These are phyloP conservation scores for Epichloe coenophiala DNA, from an alignment of 2,329 filamentous ascomycete genomes.

Conservation along the genomic window DNA sequence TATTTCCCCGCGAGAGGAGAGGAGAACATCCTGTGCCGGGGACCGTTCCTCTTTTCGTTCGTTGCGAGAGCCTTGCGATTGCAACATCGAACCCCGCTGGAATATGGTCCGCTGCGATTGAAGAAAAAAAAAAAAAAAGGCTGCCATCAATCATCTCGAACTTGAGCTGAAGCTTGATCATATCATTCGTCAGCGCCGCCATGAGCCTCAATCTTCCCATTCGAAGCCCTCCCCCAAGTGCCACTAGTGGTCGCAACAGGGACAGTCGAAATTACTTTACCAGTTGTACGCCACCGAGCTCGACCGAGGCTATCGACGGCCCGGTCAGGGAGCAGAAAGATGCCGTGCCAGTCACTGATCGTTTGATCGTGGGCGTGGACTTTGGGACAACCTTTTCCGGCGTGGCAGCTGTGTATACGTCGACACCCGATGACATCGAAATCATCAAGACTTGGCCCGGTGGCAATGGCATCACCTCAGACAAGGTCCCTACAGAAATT, in stretches of 20 bases:
- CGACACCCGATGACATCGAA: conserved; percentile 65
- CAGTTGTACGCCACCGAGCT: conserved; percentile 39
- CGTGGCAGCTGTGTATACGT: conserved; percentile 61
- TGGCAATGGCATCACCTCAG: conserved; percentile 73
- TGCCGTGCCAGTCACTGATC: conserved; percentile 39
- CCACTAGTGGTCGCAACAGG: conserved; percentile 34
- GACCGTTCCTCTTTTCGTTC: too few species aligned
- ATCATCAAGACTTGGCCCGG: conserved; percentile 80
- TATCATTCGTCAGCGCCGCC: conserved; percentile 9
- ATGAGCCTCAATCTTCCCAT: conserved; percentile 41
- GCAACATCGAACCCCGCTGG: too few species aligned
- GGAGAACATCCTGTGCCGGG: too few species aligned
- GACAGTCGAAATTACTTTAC: conserved; percentile 44
- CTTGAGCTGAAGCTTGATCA: neutral
- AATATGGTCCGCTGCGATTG: too few species aligned
- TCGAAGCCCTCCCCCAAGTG: conserved; percentile 27
- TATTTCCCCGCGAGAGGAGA: too few species aligned
- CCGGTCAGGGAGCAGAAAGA: conserved; percentile 43
- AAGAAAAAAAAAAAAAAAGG: too few species aligned
- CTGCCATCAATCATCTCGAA: neutral
- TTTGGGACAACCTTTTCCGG: conserved; percentile 79
- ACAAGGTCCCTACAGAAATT: conserved; percentile 75
- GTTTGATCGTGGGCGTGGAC: conserved; percentile 65
- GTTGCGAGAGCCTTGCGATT: too few species aligned
- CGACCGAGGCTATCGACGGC: conserved; percentile 49